Conservation (phyloP, 495 filamentous ascomycete genomes). For the Xanthoparmelia taractica region DNA sequence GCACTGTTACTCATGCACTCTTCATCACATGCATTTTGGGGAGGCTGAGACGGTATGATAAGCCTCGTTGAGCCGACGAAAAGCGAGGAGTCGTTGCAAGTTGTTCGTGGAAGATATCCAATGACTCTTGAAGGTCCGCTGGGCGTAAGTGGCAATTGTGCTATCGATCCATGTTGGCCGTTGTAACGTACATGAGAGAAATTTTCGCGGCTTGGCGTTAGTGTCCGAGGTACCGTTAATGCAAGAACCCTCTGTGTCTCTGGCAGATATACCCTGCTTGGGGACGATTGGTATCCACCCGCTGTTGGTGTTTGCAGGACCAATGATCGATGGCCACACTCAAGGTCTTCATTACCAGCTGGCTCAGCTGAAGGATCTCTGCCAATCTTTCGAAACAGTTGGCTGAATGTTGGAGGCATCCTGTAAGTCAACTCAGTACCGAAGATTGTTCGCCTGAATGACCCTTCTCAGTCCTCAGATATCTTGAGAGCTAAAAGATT, state of each 20-base stretch:
- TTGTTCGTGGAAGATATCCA: neutral
- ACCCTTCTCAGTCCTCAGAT: neutral
- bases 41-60: neutral
- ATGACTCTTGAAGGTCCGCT: neutral
- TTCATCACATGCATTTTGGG: neutral
- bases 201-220: neutral
- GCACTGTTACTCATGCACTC: neutral
- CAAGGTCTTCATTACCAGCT: neutral
- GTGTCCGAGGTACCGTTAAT: neutral
- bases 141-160: neutral
- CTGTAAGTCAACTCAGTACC: neutral
- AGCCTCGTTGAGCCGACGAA: neutral
- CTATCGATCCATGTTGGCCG: neutral
- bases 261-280: neutral
- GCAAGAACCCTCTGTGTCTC: neutral
- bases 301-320: neutral
- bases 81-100: neutral
- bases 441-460: neutral
- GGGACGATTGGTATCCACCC: neutral
- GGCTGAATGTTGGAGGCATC: neutral
- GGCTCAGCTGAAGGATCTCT: neutral
- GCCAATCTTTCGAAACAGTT: neutral
- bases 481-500: neutral
- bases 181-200: neutral
- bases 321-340: slow-evolving; percentile 1